Percentiles rank a stretch among this genome's conserved stretches.
These are phyloP conservation scores for Boletus vermiculosoides DNA, from an alignment of 768 basidiomycete genomes.

Conservation along the genomic window DNA sequence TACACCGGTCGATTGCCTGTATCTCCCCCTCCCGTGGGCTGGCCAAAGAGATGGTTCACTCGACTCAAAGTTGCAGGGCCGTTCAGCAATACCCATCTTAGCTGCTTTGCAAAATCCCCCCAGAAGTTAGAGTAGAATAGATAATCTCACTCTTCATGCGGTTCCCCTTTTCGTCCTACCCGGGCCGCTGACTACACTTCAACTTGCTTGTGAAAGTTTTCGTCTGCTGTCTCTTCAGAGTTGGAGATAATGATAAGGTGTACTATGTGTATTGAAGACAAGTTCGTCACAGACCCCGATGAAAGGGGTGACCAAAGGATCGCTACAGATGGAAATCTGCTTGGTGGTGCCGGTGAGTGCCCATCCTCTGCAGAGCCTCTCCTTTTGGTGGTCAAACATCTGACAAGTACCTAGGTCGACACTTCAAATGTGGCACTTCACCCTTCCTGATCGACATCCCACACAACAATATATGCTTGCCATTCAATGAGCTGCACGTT, in stretches of 20 bases:
- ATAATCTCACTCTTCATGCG: too few relatives aligned
- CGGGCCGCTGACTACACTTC: too few relatives aligned
- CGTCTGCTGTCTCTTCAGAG: too few relatives aligned
- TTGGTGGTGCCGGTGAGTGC: constrained; percentile 76
- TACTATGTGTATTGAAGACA: constrained; percentile 88
- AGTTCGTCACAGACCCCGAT: constrained; percentile 81
- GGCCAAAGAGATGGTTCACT: too few relatives aligned
- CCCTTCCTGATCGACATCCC: constrained; percentile 79
- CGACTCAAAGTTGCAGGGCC: too few relatives aligned
- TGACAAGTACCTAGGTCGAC: constrained; percentile 54
- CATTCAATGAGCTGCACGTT: constrained; percentile 97
- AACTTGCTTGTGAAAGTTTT: too few relatives aligned
- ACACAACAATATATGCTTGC: constrained; percentile 90
- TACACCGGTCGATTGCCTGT: too few relatives aligned
- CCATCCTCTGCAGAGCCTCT: not conserved
- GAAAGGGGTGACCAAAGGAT: constrained; percentile 90
- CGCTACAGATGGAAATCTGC: constrained; percentile 76
- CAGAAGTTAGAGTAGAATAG: too few relatives aligned
- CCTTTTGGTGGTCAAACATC: not conserved
- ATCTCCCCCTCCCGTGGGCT: too few relatives aligned
- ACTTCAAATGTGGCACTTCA: constrained; percentile 85
- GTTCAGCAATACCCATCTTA: too few relatives aligned
- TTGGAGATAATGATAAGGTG: constrained; percentile 71
- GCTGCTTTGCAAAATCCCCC: too few relatives aligned
- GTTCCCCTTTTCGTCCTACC: too few relatives aligned